A percentile compares a stretch with the other conserved stretches of the same genome.
Conservation (phyloP, 768 basidiomycete species). For the Gymnopilus junonius region DNA sequence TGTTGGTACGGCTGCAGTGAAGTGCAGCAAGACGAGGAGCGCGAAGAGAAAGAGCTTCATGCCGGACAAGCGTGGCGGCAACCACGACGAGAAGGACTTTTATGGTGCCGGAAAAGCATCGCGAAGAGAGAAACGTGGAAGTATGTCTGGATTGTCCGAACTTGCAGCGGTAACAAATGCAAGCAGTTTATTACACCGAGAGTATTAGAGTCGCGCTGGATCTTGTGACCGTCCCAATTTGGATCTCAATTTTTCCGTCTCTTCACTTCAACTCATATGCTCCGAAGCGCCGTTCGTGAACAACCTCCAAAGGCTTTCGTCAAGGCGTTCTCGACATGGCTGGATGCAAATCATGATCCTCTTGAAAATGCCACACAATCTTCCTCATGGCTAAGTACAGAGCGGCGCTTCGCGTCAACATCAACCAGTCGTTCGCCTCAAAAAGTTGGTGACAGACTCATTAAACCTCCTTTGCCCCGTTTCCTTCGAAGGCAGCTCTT, state of each 20-base stretch:
- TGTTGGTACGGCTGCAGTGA: constrained; percentile 42
- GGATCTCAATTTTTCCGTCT: constrained; percentile 20
- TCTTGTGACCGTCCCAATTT: constrained; percentile 20
- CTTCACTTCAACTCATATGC: constrained; percentile 13
- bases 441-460: constrained; percentile 1
- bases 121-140: constrained; percentile 24
- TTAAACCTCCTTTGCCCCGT: constrained; percentile 23
- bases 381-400: background rate
- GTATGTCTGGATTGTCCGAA: constrained; percentile 27
- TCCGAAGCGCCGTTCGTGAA: constrained; percentile 15
- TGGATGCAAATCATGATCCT: constrained; percentile 18
- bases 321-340: constrained; percentile 23
- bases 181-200: constrained; percentile 8
- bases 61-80: background rate
- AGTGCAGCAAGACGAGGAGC: constrained; percentile 25
- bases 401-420: constrained; percentile 21
- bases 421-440: constrained; percentile 20
- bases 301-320: constrained; percentile 2
- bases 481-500: constrained; percentile 20
- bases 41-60: constrained; percentile 15
- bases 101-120: constrained; percentile 34
- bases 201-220: constrained; percentile 6
- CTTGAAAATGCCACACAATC: constrained; percentile 1
- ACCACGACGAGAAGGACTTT: constrained; percentile 4
- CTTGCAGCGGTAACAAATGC: constrained; percentile 22